Evolutionary conservation across 306 rosid genomes (phyloP).

Genomic region (Malus orientalis): DNA sequence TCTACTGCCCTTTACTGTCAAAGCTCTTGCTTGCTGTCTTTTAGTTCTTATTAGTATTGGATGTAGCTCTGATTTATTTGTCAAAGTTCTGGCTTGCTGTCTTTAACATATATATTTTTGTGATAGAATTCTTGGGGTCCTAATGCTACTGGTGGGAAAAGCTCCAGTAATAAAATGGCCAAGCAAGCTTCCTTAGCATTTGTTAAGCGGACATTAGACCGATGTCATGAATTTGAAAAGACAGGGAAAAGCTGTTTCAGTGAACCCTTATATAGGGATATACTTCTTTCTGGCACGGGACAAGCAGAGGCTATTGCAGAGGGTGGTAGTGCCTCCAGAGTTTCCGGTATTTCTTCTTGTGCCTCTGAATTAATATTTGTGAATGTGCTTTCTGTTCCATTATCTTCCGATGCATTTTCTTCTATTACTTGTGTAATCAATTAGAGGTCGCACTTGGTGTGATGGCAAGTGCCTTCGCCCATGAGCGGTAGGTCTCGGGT

Average conservation of each 20-base stretch:
- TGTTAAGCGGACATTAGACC: slow-evolving; percentile 77
- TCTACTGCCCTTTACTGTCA: background rate
- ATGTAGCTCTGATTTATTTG: background rate
- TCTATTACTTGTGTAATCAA: slow-evolving; percentile 5
- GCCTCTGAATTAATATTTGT: slow-evolving; percentile 4
- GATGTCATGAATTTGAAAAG: slow-evolving; percentile 72
- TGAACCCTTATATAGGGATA: slow-evolving; percentile 63
- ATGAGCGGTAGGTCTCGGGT: too few species aligned
- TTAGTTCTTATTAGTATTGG: background rate
- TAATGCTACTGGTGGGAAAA: slow-evolving; percentile 72
- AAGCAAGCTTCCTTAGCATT: slow-evolving; percentile 77
- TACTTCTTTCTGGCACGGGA: slow-evolving; percentile 44
- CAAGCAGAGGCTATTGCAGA: slow-evolving; percentile 43
- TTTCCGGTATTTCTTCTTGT: slow-evolving; percentile 39
- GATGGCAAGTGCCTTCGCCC: too few species aligned
- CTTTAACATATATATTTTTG: slow-evolving; percentile 14
- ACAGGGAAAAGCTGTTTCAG: slow-evolving; percentile 90
- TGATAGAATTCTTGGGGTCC: slow-evolving; percentile 73
- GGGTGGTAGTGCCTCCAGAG: slow-evolving; percentile 58
- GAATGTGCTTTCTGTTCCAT: slow-evolving; percentile 1
- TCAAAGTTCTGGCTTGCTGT: background rate
- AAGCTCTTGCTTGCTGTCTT: background rate
- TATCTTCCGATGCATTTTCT: background rate
- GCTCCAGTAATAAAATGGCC: slow-evolving; percentile 77
- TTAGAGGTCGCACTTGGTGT: too few species aligned